phyloP scores from a whole-genome alignment of 495 filamentous ascomycete species.

The Lasiosphaeria hispida region DNA sequence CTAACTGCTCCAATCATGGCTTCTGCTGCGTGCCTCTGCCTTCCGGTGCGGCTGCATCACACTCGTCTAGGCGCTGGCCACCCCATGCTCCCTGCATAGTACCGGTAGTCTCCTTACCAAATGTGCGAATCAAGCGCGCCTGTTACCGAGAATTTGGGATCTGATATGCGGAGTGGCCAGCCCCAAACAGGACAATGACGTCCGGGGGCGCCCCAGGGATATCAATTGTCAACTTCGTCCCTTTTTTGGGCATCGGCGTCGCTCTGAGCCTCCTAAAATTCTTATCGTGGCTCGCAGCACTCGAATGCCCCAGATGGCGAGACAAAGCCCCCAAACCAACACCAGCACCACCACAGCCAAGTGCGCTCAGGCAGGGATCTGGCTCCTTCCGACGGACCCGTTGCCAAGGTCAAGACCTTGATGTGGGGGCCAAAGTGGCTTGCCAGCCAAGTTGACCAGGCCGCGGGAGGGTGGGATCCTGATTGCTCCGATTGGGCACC shows the following conservation, averaged over 20 bases:
- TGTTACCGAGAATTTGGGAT: conserved; percentile 5
- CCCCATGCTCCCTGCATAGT: conserved; percentile 17
- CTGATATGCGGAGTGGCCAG: conserved; percentile 2
- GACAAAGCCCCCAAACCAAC: conserved; percentile 1
- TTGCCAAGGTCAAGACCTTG: conserved; percentile 13
- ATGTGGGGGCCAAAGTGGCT: conserved; percentile 24
- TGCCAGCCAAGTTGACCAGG: neutral
- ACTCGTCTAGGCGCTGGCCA: conserved; percentile 15
- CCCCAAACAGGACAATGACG: neutral
- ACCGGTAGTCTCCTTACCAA: neutral
- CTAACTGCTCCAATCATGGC: conserved; percentile 21
- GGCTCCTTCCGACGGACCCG: conserved; percentile 15
- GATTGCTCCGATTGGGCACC: conserved; percentile 29
- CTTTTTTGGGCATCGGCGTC: neutral
- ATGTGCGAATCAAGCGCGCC: conserved; percentile 23
- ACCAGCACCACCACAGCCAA: neutral
- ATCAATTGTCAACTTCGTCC: neutral
- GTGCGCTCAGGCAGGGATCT: neutral
- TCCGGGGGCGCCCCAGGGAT: neutral
- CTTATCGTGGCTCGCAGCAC: neutral
- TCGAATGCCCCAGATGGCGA: neutral
- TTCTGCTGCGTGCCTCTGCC: neutral
- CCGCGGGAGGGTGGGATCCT: neutral
- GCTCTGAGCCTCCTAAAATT: neutral
- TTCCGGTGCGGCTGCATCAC: conserved; percentile 11